Evolutionary conservation across 306 rosid species (phyloP).

Genomic region (Arachis hypogaea): DNA sequence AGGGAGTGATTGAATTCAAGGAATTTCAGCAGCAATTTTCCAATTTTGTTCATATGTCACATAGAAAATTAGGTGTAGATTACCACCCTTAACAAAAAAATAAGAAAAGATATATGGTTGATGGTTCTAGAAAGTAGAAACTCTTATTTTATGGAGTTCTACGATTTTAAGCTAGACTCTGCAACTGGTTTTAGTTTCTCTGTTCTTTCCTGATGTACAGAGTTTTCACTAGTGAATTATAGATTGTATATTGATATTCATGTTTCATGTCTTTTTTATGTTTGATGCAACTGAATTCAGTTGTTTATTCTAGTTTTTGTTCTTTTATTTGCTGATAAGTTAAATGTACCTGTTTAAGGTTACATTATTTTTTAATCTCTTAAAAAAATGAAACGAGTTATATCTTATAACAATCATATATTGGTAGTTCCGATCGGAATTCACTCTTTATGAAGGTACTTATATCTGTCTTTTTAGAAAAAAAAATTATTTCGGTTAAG

Average conservation of each 20-base stretch:
- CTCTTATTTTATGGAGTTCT: neutral
- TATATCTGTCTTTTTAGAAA: too few relatives aligned
- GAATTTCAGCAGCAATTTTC: neutral
- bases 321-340: too few relatives aligned
- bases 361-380: too few relatives aligned
- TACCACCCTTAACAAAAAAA: neutral
- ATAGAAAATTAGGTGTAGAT: too few relatives aligned
- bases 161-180: slow-evolving; percentile 31
- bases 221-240: slow-evolving; percentile 25
- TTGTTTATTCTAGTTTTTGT: neutral
- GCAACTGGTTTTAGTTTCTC: neutral
- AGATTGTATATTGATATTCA: slow-evolving; percentile 42
- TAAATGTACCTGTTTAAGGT: too few relatives aligned
- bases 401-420: too few relatives aligned
- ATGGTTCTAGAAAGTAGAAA: neutral
- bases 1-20: neutral
- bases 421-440: too few relatives aligned
- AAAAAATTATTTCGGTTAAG: too few relatives aligned
- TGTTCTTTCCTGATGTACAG: neutral
- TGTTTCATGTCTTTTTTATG: neutral
- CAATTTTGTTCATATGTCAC: slow-evolving; percentile 30
- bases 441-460: too few relatives aligned
- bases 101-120: neutral
- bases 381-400: too few relatives aligned
- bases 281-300: neutral